Evolutionary conservation across 164 flowering plant species (phyloP).

Genomic region (Houttuynia cordata): DNA sequence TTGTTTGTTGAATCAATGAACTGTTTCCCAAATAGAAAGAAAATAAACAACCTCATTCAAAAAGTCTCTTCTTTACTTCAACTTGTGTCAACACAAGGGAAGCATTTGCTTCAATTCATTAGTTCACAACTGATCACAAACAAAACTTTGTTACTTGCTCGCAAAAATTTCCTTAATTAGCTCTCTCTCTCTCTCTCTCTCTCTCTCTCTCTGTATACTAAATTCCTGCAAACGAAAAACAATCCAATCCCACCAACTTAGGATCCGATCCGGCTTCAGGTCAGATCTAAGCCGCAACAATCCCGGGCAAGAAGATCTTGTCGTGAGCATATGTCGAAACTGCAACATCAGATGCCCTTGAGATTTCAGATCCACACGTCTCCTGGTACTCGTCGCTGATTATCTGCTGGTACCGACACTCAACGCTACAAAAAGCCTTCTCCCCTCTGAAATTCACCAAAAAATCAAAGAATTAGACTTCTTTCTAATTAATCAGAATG

Average conservation of each 20-base stretch:
- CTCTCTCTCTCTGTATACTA: too few species aligned
- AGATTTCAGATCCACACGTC: slow-evolving; percentile 41
- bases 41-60: too few species aligned
- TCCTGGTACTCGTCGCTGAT: slow-evolving; percentile 56
- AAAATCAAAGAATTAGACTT: not conserved
- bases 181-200: not conserved
- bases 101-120: not conserved
- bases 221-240: not conserved
- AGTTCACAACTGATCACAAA: not conserved
- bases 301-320: slow-evolving; percentile 46
- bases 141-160: not conserved
- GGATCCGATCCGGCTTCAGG: too few species aligned
- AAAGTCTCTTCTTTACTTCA: too few species aligned
- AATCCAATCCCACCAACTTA: too few species aligned
- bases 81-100: not conserved
- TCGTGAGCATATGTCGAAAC: slow-evolving; percentile 26
- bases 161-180: not conserved
- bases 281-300: slow-evolving; percentile 38
- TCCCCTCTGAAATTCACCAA: slow-evolving; percentile 49
- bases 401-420: slow-evolving; percentile 61
- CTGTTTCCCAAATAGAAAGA: too few species aligned
- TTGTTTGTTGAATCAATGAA: too few species aligned
- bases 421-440: slow-evolving; percentile 72
- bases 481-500: not conserved
- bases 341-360: slow-evolving; percentile 31